Base-by-base conservation (phyloP, 345 rosid genomes). In the Dovyalis caffra region DNA sequence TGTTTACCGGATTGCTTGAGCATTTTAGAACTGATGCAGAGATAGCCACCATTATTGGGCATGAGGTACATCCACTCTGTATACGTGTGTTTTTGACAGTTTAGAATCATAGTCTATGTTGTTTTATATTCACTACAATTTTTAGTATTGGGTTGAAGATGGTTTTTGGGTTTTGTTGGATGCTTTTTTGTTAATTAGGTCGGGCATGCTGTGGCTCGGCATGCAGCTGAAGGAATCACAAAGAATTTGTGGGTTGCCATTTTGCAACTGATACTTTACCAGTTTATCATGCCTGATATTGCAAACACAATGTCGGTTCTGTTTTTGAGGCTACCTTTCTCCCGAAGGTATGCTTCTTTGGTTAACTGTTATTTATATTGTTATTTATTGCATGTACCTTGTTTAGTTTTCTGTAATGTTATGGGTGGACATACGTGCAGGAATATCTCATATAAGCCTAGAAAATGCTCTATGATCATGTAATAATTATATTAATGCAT, bases 131-230 rank as follows among this genome's bases (percentile, higher is more conserved):
- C 8, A 6, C 40, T 61, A 26, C 57, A 32, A 18, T 51, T 60
- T 47, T 20, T 65, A 28, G 11, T 16, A 20, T 1, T 28, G 28
- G 38, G 4, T 60, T 47, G 69, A 69, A 16, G 62, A 60, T 21
- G 40, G 8, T 51, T 43, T 56, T 4, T 68, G 29, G 74, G 37
- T 82, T 72, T 68, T 76, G 53, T 5, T 29, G 26, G 57, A 23
- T 34, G 15, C 21, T 45, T 16, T 45, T 56, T 73, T 65, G 74
- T 45, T 18, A 38, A 68, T 49, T 83, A 95, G 99, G 91, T 95
- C 75, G 99, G 88, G 23, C 98, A 93, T 88, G 95, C 90, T 2
- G 96, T 95, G 78, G 98, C 95, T 10, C 80, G 98, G 79, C 99
- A 95, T 85, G 66, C 70, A 56, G 97, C 97, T 0, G 98, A 95